Conservation (phyloP, 1,139 yeast genomes). For the Insectozyma bohioensis region DNA sequence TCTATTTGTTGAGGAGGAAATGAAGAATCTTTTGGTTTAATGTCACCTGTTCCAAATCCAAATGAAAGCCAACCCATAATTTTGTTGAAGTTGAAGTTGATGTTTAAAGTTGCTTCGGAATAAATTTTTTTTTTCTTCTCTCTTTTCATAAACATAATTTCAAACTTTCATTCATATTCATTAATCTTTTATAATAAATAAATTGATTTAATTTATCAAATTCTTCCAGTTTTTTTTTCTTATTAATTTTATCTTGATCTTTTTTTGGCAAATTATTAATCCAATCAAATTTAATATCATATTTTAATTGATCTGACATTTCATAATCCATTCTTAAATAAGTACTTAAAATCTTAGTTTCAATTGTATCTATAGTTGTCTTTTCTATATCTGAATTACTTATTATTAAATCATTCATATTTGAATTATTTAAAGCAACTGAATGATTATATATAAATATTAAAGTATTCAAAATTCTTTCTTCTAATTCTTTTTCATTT, state of each 20-base stretch:
- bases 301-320: constrained; percentile 29
- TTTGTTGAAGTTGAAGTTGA: not conserved
- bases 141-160: constrained; percentile 25
- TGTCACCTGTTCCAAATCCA: no score
- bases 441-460: constrained; percentile 43
- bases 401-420: constrained; percentile 16
- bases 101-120: not conserved
- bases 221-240: constrained; percentile 10
- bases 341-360: constrained; percentile 28
- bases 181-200: constrained; percentile 29
- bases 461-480: constrained; percentile 32
- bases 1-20: constrained; percentile 20
- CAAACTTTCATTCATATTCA: constrained; percentile 36
- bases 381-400: constrained; percentile 23
- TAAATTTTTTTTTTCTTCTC: not conserved
- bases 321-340: constrained; percentile 31
- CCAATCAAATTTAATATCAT: constrained; percentile 34
- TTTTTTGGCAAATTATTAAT: constrained; percentile 13
- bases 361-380: constrained; percentile 22
- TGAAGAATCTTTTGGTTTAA: constrained; percentile 4
- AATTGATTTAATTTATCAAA: constrained; percentile 10
- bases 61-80: constrained; percentile 16
- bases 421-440: constrained; percentile 19
- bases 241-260: no score
- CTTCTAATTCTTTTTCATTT: constrained; percentile 18